Conservation (phyloP, 2,329 filamentous ascomycete species). For the Colletotrichum endophyticum region DNA sequence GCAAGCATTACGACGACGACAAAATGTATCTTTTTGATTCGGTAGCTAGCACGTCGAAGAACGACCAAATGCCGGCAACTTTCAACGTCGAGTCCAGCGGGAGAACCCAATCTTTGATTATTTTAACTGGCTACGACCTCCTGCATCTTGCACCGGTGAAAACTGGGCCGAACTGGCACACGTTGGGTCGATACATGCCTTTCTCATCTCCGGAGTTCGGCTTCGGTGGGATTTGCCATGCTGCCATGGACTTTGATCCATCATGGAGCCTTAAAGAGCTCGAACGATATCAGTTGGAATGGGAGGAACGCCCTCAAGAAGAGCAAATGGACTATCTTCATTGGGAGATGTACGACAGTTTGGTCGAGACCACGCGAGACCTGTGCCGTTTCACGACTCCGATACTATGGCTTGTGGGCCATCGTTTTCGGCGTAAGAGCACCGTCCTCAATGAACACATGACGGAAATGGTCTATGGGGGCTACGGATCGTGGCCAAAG, state of each 20-base stretch:
- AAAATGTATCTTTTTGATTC: accelerated
- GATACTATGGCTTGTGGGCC: neutral
- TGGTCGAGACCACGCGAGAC: accelerated
- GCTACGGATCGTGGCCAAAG: accelerated
- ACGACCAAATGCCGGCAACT: neutral
- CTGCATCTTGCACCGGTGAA: neutral
- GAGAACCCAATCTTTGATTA: neutral
- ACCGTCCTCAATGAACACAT: neutral
- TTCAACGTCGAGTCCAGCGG: neutral
- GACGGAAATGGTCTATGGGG: neutral
- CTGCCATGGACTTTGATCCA: neutral
- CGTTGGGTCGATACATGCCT: accelerated
- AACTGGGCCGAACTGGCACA: accelerated
- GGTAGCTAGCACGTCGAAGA: accelerated
- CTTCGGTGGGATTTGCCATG: neutral
- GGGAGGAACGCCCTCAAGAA: neutral
- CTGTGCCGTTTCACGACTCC: accelerated
- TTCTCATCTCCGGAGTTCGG: neutral
- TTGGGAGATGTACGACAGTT: neutral
- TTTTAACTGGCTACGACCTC: neutral
- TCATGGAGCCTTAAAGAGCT: neutral
- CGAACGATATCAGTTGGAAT: neutral
- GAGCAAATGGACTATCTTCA: accelerated
- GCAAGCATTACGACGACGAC: too few species aligned
- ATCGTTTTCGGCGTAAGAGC: neutral